These are phyloP conservation scores for Podospora anserina DNA, from an alignment of 495 filamentous ascomycete species.

Conservation along the genomic window DNA sequence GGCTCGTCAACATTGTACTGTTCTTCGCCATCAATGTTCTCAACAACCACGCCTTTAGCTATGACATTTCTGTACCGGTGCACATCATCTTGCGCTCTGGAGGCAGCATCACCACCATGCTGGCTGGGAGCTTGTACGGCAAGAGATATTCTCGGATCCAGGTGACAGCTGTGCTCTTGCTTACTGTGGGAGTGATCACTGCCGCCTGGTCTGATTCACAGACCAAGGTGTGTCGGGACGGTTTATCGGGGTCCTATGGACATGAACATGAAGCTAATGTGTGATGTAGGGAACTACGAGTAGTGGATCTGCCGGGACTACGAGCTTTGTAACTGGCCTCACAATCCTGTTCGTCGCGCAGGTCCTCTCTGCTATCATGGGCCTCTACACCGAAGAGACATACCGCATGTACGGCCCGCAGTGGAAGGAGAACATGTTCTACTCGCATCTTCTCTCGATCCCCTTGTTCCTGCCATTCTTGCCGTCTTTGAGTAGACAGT, in stretches of 20 bases:
- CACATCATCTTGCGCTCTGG: conserved; percentile 96
- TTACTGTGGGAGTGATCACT: conserved; percentile 81
- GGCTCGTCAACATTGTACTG: conserved; percentile 82
- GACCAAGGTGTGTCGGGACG: conserved; percentile 58
- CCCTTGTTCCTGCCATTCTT: conserved; percentile 62
- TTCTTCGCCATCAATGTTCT: conserved; percentile 90
- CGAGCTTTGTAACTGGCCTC: conserved; percentile 69
- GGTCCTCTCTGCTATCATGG: conserved; percentile 87
- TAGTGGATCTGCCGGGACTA: conserved; percentile 27
- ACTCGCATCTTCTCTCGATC: conserved; percentile 76
- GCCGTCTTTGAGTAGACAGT: conserved; percentile 49
- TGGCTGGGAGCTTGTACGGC: conserved; percentile 77
- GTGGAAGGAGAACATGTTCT: conserved; percentile 97
- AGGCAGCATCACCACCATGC: conserved; percentile 90
- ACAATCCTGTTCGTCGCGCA: conserved; percentile 83
- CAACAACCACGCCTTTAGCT: conserved; percentile 97
- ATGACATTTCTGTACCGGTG: conserved; percentile 91
- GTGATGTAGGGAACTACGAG: conserved; percentile 30
- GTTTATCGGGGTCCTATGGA: not conserved
- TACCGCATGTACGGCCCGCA: conserved; percentile 81
- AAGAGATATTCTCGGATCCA: conserved; percentile 80
- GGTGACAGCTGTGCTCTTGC: conserved; percentile 69
- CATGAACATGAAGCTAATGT: conserved; percentile 25
- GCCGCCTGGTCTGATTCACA: conserved; percentile 86
- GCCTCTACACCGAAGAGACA: conserved; percentile 86